phyloP scores from a whole-genome alignment of 202 grass and related monocot species.

The Schoenoplectus tabernaemontani region DNA sequence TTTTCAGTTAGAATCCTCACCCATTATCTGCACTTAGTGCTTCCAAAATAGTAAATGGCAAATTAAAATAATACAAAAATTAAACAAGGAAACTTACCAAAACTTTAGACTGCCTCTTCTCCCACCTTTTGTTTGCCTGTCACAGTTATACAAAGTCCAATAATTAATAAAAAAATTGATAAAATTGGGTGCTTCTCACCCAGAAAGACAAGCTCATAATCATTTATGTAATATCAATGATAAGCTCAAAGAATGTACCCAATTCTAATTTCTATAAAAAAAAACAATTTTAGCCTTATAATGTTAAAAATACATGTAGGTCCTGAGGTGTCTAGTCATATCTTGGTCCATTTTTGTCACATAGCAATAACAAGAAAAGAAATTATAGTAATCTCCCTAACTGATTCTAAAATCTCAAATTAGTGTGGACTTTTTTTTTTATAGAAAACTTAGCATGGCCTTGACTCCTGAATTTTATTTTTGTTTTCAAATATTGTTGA shows the following conservation, averaged over 20 bases:
- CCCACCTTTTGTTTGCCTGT: constrained; percentile 75
- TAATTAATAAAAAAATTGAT: not conserved
- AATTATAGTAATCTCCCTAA: not conserved
- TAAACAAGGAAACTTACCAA: constrained; percentile 45
- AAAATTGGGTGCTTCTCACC: not conserved
- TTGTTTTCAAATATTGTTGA: not conserved
- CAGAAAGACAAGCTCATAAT: not conserved
- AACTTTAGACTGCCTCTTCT: constrained; percentile 88
- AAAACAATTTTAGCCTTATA: constrained; percentile 1
- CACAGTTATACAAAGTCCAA: constrained; percentile 11
- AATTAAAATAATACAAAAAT: constrained; percentile 11
- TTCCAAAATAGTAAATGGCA: not conserved
- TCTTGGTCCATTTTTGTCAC: not conserved
- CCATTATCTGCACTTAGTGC: not conserved
- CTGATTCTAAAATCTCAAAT: not conserved
- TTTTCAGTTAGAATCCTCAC: not conserved
- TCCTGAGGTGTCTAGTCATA: not conserved
- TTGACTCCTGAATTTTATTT: not conserved
- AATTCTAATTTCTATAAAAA: not conserved
- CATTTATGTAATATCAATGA: not conserved
- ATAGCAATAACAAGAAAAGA: not conserved
- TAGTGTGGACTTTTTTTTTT: not conserved
- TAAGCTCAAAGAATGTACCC: not conserved
- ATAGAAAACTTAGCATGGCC: not conserved
- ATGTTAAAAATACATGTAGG: not conserved